Evolutionary conservation across 1,284 basidiomycete genomes (phyloP), one percentile per base, ranked within the genome.

Genomic region (Uromyces viciae-fabae): DNA sequence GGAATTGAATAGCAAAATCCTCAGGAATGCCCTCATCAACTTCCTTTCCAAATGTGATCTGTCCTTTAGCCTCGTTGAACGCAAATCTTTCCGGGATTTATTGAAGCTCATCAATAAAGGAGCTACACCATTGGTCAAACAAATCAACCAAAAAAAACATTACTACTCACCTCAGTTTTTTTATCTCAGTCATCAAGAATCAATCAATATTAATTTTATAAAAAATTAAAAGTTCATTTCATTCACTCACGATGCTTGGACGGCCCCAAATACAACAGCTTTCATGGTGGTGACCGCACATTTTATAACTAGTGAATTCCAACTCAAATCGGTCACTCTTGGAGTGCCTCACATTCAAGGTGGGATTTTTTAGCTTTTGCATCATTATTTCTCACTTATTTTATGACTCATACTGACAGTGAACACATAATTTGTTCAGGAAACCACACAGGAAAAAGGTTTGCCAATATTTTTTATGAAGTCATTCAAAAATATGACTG

Each of bases 211-310:
- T 33, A 15, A 64, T 2, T 38, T 3, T 22, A 17, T 62, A 9
- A 8, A 25, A 3, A 31, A 31, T 5, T 33, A 62, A 36, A 31
- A 62, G 11, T 64, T 33, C 17, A 19, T 38, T n/a, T 64, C 62
- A 64, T 64, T 64, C 11, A 64, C 62, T 17, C n/a, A 64, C 36
- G 62, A 64, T 22, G 62, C 62, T 38, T 64, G 62, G 62, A 64
- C 62, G 36, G n/a, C 36, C 22, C 62, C 62, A 64, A 64, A 64
- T 38, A 2, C 36, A 4, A 31, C 58, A n/a, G 58, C 58, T 7
- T 62, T 62, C 58, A 62, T 62, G 58, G 58, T 11, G 17, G 58
- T 62, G 28, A 64, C 62, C 3, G 62, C 31, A 19, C 62, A 64
- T 38, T 64, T 64, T 38, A 64, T 64, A 33, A 64, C 36, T 64